A percentile compares a stretch with the other conserved stretches of the same genome.
phyloP scores from a whole-genome alignment of 2,329 filamentous ascomycete genomes.

The Sporothrix phasma region DNA sequence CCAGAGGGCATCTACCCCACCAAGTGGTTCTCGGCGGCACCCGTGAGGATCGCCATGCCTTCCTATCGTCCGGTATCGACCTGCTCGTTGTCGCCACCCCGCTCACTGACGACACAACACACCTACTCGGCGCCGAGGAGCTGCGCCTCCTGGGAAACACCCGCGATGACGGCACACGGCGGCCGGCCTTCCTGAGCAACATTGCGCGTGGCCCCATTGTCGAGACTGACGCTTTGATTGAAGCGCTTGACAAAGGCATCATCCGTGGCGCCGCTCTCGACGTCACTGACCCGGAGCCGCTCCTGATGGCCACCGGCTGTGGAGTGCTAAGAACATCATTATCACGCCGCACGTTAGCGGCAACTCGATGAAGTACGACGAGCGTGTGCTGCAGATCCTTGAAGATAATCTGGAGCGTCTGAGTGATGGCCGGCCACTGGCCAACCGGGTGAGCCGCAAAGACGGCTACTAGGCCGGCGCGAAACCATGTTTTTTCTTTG shows the following conservation, averaged over 20 bases:
- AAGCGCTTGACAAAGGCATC: conserved; percentile 40
- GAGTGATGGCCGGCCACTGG: conserved; percentile 15
- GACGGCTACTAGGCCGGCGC: conserved; percentile 17
- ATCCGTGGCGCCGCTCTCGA: conserved; percentile 61
- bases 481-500: background rate
- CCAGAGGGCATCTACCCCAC: conserved; percentile 38
- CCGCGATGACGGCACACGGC: conserved; percentile 21
- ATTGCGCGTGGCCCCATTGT: conserved; percentile 53
- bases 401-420: conserved; percentile 30
- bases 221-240: conserved; percentile 47
- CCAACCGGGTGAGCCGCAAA: conserved; percentile 18
- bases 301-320: conserved; percentile 60
- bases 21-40: conserved; percentile 39
- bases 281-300: conserved; percentile 69
- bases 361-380: conserved; percentile 30
- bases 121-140: conserved; percentile 42
- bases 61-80: conserved; percentile 42
- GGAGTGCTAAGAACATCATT: conserved; percentile 58
- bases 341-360: conserved; percentile 47
- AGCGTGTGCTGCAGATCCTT: conserved; percentile 34
- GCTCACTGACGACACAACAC: conserved; percentile 37
- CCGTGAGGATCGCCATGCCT: conserved; percentile 37
- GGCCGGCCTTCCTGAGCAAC: conserved; percentile 56
- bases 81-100: conserved; percentile 43
- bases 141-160: conserved; percentile 33